Conservation (phyloP, 2,329 filamentous ascomycete species). For the Cercospora sojina region DNA sequence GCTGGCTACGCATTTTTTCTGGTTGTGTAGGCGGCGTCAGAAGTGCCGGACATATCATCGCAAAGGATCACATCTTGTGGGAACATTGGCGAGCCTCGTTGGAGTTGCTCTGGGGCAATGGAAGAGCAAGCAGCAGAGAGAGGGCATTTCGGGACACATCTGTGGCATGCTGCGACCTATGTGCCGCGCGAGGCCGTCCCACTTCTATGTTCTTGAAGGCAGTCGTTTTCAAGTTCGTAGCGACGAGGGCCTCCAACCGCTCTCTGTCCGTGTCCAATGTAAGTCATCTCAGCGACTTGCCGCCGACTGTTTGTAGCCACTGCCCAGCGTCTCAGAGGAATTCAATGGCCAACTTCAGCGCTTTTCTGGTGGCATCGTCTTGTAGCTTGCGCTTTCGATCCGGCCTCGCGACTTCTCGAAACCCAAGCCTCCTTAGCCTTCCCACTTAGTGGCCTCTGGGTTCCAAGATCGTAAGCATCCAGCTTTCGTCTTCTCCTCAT, state of each 20-base stretch:
- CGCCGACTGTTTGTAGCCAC: not conserved
- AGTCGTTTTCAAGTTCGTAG: not conserved
- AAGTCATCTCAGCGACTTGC: not conserved
- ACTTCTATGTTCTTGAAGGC: not conserved
- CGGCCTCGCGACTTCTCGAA: not conserved
- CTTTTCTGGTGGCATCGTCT: not conserved
- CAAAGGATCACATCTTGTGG: not conserved
- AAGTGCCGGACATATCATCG: constrained; percentile 27
- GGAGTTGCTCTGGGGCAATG: not conserved
- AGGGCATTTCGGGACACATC: not conserved
- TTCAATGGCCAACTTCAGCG: not conserved
- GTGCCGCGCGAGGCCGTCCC: not conserved
- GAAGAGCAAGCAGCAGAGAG: not conserved
- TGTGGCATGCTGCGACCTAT: not conserved
- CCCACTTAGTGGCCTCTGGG: not conserved
- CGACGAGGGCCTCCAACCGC: not conserved
- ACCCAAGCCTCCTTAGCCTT: not conserved
- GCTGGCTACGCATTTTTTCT: constrained; percentile 29
- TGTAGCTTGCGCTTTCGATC: not conserved
- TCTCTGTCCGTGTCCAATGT: not conserved
- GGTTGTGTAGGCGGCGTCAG: constrained; percentile 33
- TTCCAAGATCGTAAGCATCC: not conserved
- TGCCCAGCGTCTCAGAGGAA: not conserved
- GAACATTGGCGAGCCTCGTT: not conserved
- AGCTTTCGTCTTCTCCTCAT: not conserved